Base-by-base conservation (phyloP, 2,329 filamentous ascomycete genomes). In the Xylaria sp. region DNA sequence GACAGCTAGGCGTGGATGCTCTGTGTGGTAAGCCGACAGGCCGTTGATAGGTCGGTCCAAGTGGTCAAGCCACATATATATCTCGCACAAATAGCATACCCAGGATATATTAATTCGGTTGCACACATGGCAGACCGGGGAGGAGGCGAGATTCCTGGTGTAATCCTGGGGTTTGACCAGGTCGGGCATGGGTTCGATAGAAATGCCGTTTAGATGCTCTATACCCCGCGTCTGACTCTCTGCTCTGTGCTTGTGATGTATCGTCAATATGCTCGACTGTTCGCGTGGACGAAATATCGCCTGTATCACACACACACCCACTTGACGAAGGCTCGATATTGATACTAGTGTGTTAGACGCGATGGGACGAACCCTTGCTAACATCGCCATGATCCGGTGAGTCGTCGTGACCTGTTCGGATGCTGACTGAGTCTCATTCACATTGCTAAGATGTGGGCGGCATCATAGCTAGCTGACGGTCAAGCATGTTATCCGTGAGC, bases 391-490 rank as follows among this genome's bases (percentile, higher is more conserved):
- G 35, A 16, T 13, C 37, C 7, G 37, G 37, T 42, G 9, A 30
- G 37, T 42, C 37, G 37, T 13, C 37, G 37, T 9, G 37, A 13
- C 11, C 37, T 42, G 37, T 42, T 42, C 37, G 11, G 37, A 42
- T 42, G 37, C 37, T 42, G 37, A 42, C 37, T 42, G 11, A 42
- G 11, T 30, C 23, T 30, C 23, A 69, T 58, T 54, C 47, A 37
- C 57, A 58, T 53, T 57, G 34, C 60, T 63, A 61, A 63, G 59
- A 59, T 65, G 59, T 62, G 62, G 56, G 60, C 65, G 62, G 63
- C 35, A 42, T 42, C 37, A 10, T 42, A 42, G 37, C 37, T 42
- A 30, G 23, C 23, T 30, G 23, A 30, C 23, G 23, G 37, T 10
- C 37, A 42, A 42, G 37, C 37, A 42, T 42, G 37, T 42, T 42